These are phyloP conservation scores for Crithidia brevicula DNA, from an alignment of 208 protist genomes.

Conservation along the genomic window DNA sequence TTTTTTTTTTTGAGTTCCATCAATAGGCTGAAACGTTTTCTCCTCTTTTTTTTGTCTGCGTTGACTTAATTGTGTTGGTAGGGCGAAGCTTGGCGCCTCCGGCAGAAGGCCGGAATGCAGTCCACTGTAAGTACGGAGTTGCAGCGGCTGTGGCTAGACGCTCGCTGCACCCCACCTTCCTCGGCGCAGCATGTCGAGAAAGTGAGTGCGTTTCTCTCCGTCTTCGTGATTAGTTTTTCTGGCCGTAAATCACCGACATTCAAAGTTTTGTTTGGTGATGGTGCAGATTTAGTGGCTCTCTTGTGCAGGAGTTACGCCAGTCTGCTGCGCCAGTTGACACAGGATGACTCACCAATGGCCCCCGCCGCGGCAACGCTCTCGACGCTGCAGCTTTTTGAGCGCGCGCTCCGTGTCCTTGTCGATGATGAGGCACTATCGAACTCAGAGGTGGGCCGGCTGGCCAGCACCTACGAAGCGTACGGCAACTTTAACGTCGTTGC, in stretches of 20 bases:
- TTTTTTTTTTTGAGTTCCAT: too few species aligned
- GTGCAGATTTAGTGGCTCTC: constrained; percentile 31
- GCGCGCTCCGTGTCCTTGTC: constrained; percentile 27
- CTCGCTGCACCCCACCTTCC: constrained; percentile 38
- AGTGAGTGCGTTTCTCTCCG: constrained; percentile 44
- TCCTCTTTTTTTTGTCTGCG: constrained; percentile 16
- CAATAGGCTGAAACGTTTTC: too few species aligned
- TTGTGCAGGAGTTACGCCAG: constrained; percentile 39
- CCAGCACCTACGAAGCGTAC: constrained; percentile 34
- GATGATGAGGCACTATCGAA: constrained; percentile 13
- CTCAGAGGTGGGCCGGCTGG: constrained; percentile 23
- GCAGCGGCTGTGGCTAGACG: constrained; percentile 60
- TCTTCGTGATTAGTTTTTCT: constrained; percentile 35
- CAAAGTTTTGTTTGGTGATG: constrained; percentile 43
- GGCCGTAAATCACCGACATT: constrained; percentile 41
- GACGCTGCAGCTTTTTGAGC: constrained; percentile 26
- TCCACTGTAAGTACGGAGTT: constrained; percentile 23
- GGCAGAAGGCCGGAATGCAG: constrained; percentile 7
- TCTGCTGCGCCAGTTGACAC: constrained; percentile 1
- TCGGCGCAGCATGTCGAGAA: constrained; percentile 32
- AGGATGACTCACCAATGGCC: neutral
- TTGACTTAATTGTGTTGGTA: constrained; percentile 15
- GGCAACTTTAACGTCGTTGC: constrained; percentile 36
- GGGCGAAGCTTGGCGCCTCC: neutral
- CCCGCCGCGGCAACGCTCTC: constrained; percentile 8